phyloP scores from a whole-genome alignment of 768 basidiomycete species.

The Multifurca ochricompacta region DNA sequence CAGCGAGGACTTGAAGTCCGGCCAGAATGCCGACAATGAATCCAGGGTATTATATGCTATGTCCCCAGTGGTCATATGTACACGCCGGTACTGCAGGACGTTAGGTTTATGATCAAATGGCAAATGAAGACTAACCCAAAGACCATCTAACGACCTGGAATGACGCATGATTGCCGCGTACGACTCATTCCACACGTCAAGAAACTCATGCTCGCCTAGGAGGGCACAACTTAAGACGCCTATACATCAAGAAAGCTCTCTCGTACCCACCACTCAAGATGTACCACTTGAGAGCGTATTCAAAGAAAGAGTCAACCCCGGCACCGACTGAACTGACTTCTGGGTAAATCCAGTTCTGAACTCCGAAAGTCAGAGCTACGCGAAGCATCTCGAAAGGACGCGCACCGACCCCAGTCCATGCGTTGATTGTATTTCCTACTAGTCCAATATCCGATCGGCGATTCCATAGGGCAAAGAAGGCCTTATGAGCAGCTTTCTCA shows the following conservation, averaged over 20 bases:
- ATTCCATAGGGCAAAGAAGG: slow-evolving; percentile 94
- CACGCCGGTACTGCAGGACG: slow-evolving; percentile 62
- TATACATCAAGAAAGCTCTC: background rate
- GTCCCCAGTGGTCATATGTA: slow-evolving; percentile 63
- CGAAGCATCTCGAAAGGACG: background rate
- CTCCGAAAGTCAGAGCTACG: background rate
- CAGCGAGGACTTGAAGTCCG: slow-evolving; percentile 86
- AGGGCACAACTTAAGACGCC: background rate
- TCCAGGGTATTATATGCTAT: slow-evolving; percentile 76
- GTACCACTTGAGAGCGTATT: slow-evolving; percentile 91
- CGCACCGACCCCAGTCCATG: slow-evolving; percentile 62
- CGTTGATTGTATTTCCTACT: slow-evolving; percentile 84
- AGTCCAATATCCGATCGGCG: slow-evolving; percentile 76
- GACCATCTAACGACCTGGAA: slow-evolving; percentile 73
- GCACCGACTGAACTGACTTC: slow-evolving; percentile 82
- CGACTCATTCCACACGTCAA: slow-evolving; percentile 34
- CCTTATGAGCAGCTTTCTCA: slow-evolving; percentile 82
- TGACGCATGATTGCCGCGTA: slow-evolving; percentile 59
- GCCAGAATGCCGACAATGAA: slow-evolving; percentile 94
- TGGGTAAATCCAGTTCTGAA: slow-evolving; percentile 66
- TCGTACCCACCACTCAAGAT: slow-evolving; percentile 61
- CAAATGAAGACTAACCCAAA: slow-evolving; percentile 53
- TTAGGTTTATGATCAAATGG: background rate
- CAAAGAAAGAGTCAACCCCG: slow-evolving; percentile 93
- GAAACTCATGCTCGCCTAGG: slow-evolving; percentile 32